These are phyloP conservation scores for Gaeumannomyces sp. DNA, from an alignment of 2,329 filamentous ascomycete species.

Conservation along the genomic window DNA sequence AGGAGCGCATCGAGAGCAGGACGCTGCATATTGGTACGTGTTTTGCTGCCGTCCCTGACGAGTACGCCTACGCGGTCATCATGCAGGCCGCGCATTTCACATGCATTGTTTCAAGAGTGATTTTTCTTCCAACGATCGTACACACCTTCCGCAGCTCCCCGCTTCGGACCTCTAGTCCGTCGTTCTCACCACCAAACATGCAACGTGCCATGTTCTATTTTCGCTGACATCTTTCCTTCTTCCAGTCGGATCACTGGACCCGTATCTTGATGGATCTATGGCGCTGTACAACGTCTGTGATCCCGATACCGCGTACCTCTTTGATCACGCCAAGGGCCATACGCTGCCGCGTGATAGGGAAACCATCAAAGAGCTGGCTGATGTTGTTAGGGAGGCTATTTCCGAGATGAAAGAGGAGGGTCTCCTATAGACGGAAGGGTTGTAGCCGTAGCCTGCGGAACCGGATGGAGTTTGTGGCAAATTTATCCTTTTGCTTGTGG, in stretches of 20 bases:
- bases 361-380: conserved; percentile 40
- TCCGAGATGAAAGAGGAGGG: conserved; percentile 14
- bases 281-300: conserved; percentile 58
- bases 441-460: not conserved
- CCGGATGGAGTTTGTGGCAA: not conserved
- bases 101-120: conserved; percentile 4
- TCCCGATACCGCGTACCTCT: conserved; percentile 51
- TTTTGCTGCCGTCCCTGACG: not conserved
- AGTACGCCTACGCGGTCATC: conserved; percentile 4
- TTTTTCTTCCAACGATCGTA: not conserved
- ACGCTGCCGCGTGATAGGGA: conserved; percentile 49
- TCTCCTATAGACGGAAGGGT: conserved; percentile 5
- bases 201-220: not conserved
- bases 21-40: conserved; percentile 45
- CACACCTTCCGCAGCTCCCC: conserved; percentile 4
- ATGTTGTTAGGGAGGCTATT: conserved; percentile 32
- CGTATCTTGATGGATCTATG: conserved; percentile 54
- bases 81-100: not conserved
- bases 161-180: too few relatives aligned
- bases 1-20: conserved; percentile 43
- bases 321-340: conserved; percentile 60
- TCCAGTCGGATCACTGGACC: conserved; percentile 47
- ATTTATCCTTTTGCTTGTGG: not conserved
- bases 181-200: not conserved
- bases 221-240: not conserved